A percentile compares a stretch with the other conserved stretches of the same genome.
Evolutionary conservation across 192 early-diverging fungal genomes (phyloP).

Genomic region (Linderina pennispora): DNA sequence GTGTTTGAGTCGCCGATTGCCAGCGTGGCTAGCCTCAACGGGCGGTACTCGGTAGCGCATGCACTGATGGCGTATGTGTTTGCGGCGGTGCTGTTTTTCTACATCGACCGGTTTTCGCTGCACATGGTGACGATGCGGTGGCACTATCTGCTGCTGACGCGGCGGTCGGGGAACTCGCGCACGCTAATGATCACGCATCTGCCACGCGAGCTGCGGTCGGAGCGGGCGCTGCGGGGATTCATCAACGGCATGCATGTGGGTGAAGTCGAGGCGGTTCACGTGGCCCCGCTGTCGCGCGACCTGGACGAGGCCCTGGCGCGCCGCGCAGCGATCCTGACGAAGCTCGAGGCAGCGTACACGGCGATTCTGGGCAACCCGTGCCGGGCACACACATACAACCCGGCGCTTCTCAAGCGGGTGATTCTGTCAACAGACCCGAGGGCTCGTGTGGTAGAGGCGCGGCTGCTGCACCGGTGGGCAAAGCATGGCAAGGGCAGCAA

Average conservation of each 20-base stretch:
- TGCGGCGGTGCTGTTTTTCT: conserved; percentile 36
- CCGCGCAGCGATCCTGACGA: conserved; percentile 28
- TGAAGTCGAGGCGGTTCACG: conserved; percentile 56
- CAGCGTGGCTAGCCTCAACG: conserved; percentile 13
- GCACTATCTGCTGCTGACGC: conserved; percentile 45
- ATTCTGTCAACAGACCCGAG: conserved; percentile 19
- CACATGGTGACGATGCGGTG: conserved; percentile 46
- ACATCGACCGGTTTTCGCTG: conserved; percentile 42
- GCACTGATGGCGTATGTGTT: conserved; percentile 39
- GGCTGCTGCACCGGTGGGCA: conserved; percentile 30
- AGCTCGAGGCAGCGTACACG: conserved; percentile 52
- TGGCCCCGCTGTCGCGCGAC: conserved; percentile 48
- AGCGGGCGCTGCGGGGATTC: conserved; percentile 50
- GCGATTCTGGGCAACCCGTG: conserved; percentile 67
- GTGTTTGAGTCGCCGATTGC: conserved; percentile 40
- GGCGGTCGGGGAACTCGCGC: conserved; percentile 46
- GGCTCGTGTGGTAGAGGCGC: conserved; percentile 25
- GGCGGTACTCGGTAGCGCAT: conserved; percentile 24
- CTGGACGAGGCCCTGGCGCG: conserved; percentile 51
- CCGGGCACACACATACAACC: conserved; percentile 55
- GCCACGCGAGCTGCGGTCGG: conserved; percentile 53
- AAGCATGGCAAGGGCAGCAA: neutral
- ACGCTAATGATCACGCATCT: conserved; percentile 65
- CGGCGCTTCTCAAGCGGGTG: conserved; percentile 35
- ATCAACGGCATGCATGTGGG: conserved; percentile 56